Evolutionary conservation across 1,284 basidiomycete genomes (phyloP), one percentile per base, ranked within the genome.

Genomic region (Coniferiporia weirii): DNA sequence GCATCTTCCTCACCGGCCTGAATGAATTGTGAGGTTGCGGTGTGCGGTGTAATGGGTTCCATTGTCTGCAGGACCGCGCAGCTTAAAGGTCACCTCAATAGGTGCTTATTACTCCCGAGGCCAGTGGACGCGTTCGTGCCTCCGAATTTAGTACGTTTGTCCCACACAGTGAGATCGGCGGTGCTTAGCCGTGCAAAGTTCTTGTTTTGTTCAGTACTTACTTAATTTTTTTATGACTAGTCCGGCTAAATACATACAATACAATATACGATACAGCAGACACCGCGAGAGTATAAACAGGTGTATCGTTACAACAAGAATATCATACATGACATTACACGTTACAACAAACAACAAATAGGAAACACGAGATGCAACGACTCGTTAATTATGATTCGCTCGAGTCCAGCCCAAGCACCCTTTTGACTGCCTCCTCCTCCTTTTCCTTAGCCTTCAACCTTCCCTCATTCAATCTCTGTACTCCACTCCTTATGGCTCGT

Each of bases 21-120:
- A 61, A 90, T 90, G 64, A 88, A 91, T 66, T 84, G 87, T 1
- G 87, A 86, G 57, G 74, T 80, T 3, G 83, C 80, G 9, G 81
- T 84, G 57, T 83, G 69, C n/a, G 86, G 83, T 36, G 76, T 73
- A 45, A 49, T 20, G 15, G 36, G 47, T 4, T 59, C 58, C 58
- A 59, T n/a, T 59, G 27, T 13, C 35, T 45, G 34, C 15, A 19
- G 17, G 44, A 40, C 38, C 38, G 38, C 38, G 38, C 38, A 15
- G 15, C 38, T 40, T 40, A 15, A 40, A 10, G 12, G 38, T 15
- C 27, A 27, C 27, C 3, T 27, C 27, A 27, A 27, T 27, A 27
- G 27, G 27, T 27, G 27, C 5, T 27, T 27, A 27, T 27, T 27
- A 27, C 27, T 27, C 27, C 27, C 27, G 27, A 27, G 27, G 27